Conservation (phyloP, 2,329 filamentous ascomycete species). For the Cladosporium oxysporum region DNA sequence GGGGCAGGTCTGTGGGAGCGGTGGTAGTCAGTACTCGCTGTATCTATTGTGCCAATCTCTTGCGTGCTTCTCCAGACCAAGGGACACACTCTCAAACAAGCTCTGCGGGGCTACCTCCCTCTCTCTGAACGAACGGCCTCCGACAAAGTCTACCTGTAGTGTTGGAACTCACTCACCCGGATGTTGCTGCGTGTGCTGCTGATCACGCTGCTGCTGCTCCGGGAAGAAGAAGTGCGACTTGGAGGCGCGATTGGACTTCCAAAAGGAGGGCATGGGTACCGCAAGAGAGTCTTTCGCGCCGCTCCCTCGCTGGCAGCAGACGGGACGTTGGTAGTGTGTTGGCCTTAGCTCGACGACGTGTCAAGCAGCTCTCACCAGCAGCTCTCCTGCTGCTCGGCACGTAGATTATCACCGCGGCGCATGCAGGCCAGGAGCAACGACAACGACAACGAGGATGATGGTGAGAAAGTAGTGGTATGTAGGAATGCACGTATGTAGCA, state of each 20-base stretch:
- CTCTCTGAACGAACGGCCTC: background rate
- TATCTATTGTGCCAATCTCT: background rate
- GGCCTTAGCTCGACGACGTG: slow-evolving; percentile 9
- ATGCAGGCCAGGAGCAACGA: background rate
- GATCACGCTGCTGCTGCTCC: background rate
- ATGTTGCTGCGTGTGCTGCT: slow-evolving; percentile 10
- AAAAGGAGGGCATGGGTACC: slow-evolving; percentile 18
- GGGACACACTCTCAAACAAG: background rate
- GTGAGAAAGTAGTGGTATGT: background rate
- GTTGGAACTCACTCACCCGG: slow-evolving; percentile 2
- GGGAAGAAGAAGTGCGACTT: slow-evolving; percentile 18
- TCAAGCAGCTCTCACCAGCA: slow-evolving; percentile 10
- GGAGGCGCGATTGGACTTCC: slow-evolving; percentile 16
- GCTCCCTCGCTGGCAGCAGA: slow-evolving; percentile 14
- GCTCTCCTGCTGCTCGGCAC: background rate
- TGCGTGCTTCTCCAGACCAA: slow-evolving; percentile 7
- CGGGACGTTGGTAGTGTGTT: slow-evolving; percentile 18
- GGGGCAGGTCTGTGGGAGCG: slow-evolving; percentile 7
- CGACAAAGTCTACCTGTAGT: background rate
- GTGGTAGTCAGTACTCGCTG: background rate
- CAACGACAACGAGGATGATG: background rate
- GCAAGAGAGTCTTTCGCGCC: slow-evolving; percentile 10
- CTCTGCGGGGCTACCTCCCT: background rate
- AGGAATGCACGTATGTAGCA: slow-evolving; percentile 5
- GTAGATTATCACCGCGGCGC: background rate